A percentile compares a stretch with the other conserved stretches of the same genome.
Evolutionary conservation across 2,329 filamentous ascomycete species (phyloP).

Genomic region (Diaporthe caulivora): DNA sequence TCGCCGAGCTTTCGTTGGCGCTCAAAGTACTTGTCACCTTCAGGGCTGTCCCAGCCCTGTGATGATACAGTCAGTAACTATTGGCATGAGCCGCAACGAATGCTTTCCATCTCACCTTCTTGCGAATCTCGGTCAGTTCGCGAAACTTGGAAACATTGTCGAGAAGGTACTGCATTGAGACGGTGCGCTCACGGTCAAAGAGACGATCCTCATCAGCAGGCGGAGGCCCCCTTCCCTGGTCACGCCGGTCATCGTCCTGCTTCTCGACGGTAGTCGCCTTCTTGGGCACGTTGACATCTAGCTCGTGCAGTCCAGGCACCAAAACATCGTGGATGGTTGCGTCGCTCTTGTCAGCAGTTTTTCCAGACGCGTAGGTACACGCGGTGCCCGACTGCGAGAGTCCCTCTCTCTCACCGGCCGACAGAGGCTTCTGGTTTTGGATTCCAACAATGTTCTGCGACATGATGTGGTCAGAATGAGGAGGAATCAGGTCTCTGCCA

Average conservation of each 20-base stretch:
- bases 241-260: neutral
- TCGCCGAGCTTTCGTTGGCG: constrained; percentile 55
- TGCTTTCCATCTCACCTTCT: neutral
- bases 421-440: neutral
- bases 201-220: constrained; percentile 25
- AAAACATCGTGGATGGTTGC: neutral
- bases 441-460: neutral
- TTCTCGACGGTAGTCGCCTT: neutral
- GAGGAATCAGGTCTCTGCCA: neutral
- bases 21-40: constrained; percentile 58
- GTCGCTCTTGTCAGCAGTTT: neutral
- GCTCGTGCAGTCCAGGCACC: neutral
- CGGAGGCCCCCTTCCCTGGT: neutral
- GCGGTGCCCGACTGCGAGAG: too few relatives aligned
- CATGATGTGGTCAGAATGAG: neutral
- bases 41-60: constrained; percentile 59
- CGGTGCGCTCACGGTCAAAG: constrained; percentile 14
- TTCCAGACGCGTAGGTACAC: neutral
- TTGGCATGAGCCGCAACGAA: too few relatives aligned
- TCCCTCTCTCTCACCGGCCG: neutral
- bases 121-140: constrained; percentile 22
- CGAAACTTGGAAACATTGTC: constrained; percentile 29
- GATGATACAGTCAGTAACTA: neutral
- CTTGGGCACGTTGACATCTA: neutral
- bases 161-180: constrained; percentile 30